These are phyloP conservation scores for Annulohypoxylon maeteangense DNA, from an alignment of 495 filamentous ascomycete genomes.

Conservation along the genomic window DNA sequence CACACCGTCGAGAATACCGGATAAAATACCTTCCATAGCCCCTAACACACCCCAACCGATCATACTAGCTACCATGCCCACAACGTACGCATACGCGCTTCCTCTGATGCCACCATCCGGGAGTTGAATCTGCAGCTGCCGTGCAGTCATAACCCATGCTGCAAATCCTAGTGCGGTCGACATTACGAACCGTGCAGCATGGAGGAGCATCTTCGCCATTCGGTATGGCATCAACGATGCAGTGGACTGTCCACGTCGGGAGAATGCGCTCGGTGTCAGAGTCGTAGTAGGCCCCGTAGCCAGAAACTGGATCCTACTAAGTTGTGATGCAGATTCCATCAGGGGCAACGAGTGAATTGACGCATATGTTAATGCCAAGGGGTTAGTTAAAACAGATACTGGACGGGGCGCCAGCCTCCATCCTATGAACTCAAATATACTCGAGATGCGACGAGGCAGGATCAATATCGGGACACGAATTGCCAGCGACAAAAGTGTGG, in stretches of 20 bases:
- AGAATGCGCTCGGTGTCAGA: slow-evolving; percentile 67
- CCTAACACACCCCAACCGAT: slow-evolving; percentile 96
- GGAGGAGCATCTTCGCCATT: slow-evolving; percentile 89
- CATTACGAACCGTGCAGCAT: slow-evolving; percentile 90
- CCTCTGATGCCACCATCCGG: slow-evolving; percentile 71
- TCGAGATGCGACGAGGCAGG: slow-evolving; percentile 73
- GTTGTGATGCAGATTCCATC: slow-evolving; percentile 74
- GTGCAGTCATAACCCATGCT: slow-evolving; percentile 95
- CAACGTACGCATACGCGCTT: slow-evolving; percentile 95
- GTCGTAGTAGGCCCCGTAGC: slow-evolving; percentile 69
- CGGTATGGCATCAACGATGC: slow-evolving; percentile 73
- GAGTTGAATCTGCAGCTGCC: slow-evolving; percentile 67
- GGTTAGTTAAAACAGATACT: slow-evolving; percentile 85
- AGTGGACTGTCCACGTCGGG: slow-evolving; percentile 56
- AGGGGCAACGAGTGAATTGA: slow-evolving; percentile 93
- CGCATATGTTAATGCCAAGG: slow-evolving; percentile 89
- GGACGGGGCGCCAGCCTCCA: slow-evolving; percentile 74
- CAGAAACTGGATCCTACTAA: slow-evolving; percentile 82
- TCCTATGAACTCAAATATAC: slow-evolving; percentile 49
- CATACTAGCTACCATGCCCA: slow-evolving; percentile 87
- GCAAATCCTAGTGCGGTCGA: slow-evolving; percentile 89
- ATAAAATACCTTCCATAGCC: slow-evolving; percentile 93
- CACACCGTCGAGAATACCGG: slow-evolving; percentile 90
- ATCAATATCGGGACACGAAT: slow-evolving; percentile 88
- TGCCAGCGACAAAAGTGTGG: slow-evolving; percentile 79